Evolutionary conservation across 495 filamentous ascomycete genomes (phyloP), one percentile per base, ranked within the genome.

Genomic region (Elasticomyces elasticus): DNA sequence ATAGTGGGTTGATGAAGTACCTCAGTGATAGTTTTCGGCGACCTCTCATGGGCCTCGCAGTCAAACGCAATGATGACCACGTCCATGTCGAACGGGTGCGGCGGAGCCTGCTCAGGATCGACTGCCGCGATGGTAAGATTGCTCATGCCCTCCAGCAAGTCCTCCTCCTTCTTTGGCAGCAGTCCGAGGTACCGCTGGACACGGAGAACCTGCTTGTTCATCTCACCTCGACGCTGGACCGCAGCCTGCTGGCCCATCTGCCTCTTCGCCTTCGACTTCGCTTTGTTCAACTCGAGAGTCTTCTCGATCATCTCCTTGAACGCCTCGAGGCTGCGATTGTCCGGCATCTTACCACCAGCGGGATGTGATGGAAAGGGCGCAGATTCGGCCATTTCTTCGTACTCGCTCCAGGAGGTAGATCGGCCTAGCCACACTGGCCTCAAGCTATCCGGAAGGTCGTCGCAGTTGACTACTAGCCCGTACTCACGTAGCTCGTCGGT

Each of bases 61-160:
- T 98, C 91, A 41, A 95, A 69, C 56, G 76, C 80, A 52, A 95
- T 71, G 60, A 98, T 87, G 22, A 94, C 70, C 1, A 84, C 78
- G 5, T 62, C 63, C 6, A 58, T 58, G 17, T 74, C 68, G 58
- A 79, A 79, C 1, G 71, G 66, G 51, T 71, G 74, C 9, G 70
- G 76, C 3, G 64, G 68, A 10, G 72, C 62, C 27, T 64, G 47
- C 13, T 58, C 51, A 4, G 67, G 11, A 51, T 76, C 63, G n/a
- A 78, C 51, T 6, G 62, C 46, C 12, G 63, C 58, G 20, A 69
- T 42, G 12, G 61, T 50, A 3, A 53, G 30, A 42, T 28, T 38
- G 24, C 20, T 48, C 20, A 61, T 45, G 1, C 46, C 26, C 6
- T 22, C 15, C 27, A 59, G 27, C 9, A 48, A 22, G 17, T 48